phyloP scores from a whole-genome alignment of 2,329 filamentous ascomycete species.

The Biscogniauxia mediterranea region DNA sequence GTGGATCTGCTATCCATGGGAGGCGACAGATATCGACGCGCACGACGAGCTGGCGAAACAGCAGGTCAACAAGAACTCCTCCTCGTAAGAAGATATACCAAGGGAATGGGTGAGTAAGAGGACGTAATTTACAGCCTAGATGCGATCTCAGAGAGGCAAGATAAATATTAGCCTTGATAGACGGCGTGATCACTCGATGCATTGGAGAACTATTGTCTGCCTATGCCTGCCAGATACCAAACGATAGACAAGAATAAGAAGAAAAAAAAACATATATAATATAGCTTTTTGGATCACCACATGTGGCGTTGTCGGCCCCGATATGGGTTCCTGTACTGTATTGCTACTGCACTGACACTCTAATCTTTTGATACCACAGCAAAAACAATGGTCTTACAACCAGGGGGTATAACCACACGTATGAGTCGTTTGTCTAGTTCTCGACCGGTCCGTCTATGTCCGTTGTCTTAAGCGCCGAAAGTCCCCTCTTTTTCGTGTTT shows the following conservation, averaged over 20 bases:
- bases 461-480: constrained; percentile 35
- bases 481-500: constrained; percentile 62
- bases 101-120: background rate
- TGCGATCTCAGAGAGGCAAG: background rate
- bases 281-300: background rate
- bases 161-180: constrained; percentile 10
- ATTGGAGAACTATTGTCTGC: constrained; percentile 9
- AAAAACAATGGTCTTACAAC: background rate
- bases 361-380: background rate
- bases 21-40: constrained; percentile 89
- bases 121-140: background rate
- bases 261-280: background rate
- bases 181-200: constrained; percentile 14
- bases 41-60: constrained; percentile 71
- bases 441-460: background rate
- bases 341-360: too few relatives aligned
- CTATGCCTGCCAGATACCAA: background rate
- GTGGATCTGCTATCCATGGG: constrained; percentile 99
- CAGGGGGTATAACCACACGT: background rate
- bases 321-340: too few relatives aligned
- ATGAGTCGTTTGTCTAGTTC: constrained; percentile 1
- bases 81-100: constrained; percentile 7
- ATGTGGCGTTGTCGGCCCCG: background rate
- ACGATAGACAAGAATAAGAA: background rate
- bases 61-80: constrained; percentile 34